phyloP scores from a whole-genome alignment of 371 early-diverging fungal genomes.

The Sporodiniella umbellata region DNA sequence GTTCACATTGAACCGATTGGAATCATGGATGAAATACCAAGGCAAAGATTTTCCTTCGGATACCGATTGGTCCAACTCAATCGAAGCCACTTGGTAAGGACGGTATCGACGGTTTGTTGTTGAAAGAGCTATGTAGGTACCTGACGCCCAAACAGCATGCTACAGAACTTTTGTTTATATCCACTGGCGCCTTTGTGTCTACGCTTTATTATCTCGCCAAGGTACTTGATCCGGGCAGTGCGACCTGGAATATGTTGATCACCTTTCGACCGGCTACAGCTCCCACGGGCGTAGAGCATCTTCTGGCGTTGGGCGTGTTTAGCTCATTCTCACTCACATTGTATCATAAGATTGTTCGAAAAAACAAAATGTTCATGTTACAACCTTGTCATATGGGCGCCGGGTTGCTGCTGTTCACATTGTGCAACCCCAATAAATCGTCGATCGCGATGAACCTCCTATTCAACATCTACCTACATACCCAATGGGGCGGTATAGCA shows the following conservation, averaged over 20 bases:
- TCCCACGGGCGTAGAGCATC: slow-evolving; percentile 43
- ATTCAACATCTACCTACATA: slow-evolving; percentile 62
- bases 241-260: slow-evolving; percentile 23
- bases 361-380: slow-evolving; percentile 50
- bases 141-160: slow-evolving; percentile 59
- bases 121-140: slow-evolving; percentile 35
- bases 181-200: slow-evolving; percentile 39
- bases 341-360: slow-evolving; percentile 47
- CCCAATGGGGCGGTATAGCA: slow-evolving; percentile 60
- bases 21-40: slow-evolving; percentile 9
- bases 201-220: slow-evolving; percentile 38
- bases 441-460: slow-evolving; percentile 42
- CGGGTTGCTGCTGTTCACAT: slow-evolving; percentile 44
- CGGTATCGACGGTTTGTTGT: neutral
- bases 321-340: slow-evolving; percentile 43
- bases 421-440: slow-evolving; percentile 41
- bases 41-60: slow-evolving; percentile 32
- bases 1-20: slow-evolving; percentile 4
- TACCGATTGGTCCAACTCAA: slow-evolving; percentile 52
- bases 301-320: slow-evolving; percentile 32
- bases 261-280: slow-evolving; percentile 38
- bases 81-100: slow-evolving; percentile 53
- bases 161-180: slow-evolving; percentile 51
- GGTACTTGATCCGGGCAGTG: slow-evolving; percentile 43
- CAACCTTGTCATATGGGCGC: slow-evolving; percentile 69